Evolutionary conservation across 805 yeast genomes (phyloP).

Genomic region (Hanseniaspora lachancei): DNA sequence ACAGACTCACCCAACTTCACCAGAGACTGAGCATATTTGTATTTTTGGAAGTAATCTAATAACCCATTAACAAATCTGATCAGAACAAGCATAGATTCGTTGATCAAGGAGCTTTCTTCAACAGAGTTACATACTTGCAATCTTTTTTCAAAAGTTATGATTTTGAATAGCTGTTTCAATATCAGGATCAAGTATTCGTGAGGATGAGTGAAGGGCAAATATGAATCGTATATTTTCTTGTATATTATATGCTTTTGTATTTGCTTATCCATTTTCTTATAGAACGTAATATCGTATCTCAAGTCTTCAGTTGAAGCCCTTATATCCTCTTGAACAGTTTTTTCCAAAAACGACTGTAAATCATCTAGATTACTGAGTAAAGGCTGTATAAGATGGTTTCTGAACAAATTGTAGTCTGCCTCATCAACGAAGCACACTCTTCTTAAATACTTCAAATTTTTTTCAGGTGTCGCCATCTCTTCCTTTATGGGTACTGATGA

Average conservation of each 20-base stretch:
- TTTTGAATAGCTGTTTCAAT: not conserved
- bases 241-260: slow-evolving; percentile 9
- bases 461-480: not conserved
- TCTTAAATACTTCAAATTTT: slow-evolving; percentile 1
- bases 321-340: not conserved
- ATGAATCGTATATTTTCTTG: slow-evolving; percentile 4
- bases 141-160: not conserved
- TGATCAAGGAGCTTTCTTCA: not conserved
- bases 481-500: not conserved
- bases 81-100: slow-evolving; percentile 47
- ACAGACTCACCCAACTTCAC: slow-evolving; percentile 57
- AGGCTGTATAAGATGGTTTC: slow-evolving; percentile 1
- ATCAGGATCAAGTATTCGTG: slow-evolving; percentile 6
- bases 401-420: not conserved
- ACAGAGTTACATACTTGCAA: not conserved
- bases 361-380: not conserved
- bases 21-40: slow-evolving; percentile 65
- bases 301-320: not conserved
- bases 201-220: slow-evolving; percentile 9
- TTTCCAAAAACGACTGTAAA: not conserved
- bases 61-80: slow-evolving; percentile 84
- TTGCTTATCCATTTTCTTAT: slow-evolving; percentile 3
- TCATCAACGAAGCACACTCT: not conserved
- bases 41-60: slow-evolving; percentile 73
- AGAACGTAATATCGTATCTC: not conserved